These are phyloP conservation scores for Scleroderma bovista DNA, from an alignment of 768 basidiomycete genomes.

Conservation along the genomic window DNA sequence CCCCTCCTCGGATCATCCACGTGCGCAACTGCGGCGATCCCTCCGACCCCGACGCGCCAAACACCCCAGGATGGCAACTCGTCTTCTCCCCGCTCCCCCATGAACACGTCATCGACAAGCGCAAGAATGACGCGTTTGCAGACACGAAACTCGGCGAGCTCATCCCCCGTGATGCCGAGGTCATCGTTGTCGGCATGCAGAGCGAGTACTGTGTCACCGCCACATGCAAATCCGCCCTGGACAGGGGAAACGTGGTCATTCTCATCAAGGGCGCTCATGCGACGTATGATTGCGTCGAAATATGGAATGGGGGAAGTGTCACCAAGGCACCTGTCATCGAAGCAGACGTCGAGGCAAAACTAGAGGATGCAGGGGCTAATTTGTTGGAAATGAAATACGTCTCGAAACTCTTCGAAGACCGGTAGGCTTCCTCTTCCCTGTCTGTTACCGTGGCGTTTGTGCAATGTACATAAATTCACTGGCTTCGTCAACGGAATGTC, in stretches of 20 bases:
- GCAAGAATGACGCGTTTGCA: slow-evolving; percentile 65
- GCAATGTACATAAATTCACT: neutral
- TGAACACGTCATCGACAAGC: slow-evolving; percentile 60
- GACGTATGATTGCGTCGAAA: slow-evolving; percentile 62
- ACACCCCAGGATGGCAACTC: slow-evolving; percentile 56
- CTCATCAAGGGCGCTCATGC: slow-evolving; percentile 61
- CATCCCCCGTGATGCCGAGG: slow-evolving; percentile 49
- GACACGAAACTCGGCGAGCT: slow-evolving; percentile 49
- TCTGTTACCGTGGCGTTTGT: neutral
- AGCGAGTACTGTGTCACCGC: slow-evolving; percentile 56
- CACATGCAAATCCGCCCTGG: slow-evolving; percentile 58
- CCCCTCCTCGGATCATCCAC: slow-evolving; percentile 57
- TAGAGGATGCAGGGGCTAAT: slow-evolving; percentile 64
- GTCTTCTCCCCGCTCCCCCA: slow-evolving; percentile 43
- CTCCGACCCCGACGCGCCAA: slow-evolving; percentile 56
- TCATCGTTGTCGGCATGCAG: slow-evolving; percentile 62
- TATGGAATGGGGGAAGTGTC: slow-evolving; percentile 50
- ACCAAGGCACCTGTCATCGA: slow-evolving; percentile 50
- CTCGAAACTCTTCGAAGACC: slow-evolving; percentile 50
- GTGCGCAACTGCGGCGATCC: slow-evolving; percentile 60
- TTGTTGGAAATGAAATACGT: slow-evolving; percentile 65
- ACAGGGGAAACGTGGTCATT: slow-evolving; percentile 60
- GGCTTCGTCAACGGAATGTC: neutral
- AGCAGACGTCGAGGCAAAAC: slow-evolving; percentile 56
- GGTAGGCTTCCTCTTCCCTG: slow-evolving; percentile 27